Percentiles rank a stretch among this genome's conserved stretches.
Conservation (phyloP, 805 yeast genomes). For the Kuraishia molischiana region DNA sequence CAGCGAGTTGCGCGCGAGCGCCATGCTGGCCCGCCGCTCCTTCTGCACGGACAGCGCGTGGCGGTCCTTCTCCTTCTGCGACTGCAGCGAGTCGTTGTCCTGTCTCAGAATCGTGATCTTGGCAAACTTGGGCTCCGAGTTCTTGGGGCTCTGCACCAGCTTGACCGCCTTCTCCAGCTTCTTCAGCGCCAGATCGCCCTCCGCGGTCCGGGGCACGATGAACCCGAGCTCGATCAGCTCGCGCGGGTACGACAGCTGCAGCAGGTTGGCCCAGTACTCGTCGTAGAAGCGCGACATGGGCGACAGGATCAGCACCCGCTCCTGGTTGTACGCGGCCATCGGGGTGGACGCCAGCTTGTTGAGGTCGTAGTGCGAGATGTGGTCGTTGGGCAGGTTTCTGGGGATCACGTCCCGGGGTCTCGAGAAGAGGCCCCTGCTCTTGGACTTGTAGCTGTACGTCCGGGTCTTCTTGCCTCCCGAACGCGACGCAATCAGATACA, state of each 20-base stretch:
- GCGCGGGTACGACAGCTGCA: conserved; percentile 73
- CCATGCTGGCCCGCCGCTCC: conserved; percentile 84
- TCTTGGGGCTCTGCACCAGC: conserved; percentile 50
- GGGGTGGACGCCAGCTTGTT: conserved; percentile 67
- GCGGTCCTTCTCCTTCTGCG: conserved; percentile 78
- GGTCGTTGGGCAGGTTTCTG: conserved; percentile 57
- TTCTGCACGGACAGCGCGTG: conserved; percentile 85
- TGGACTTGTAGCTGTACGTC: conserved; percentile 34
- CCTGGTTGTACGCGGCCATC: conserved; percentile 64
- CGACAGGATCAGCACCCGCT: conserved; percentile 76
- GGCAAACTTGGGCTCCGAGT: conserved; percentile 51
- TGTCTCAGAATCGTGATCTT: conserved; percentile 86
- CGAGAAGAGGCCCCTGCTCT: conserved; percentile 36
- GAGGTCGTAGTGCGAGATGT: conserved; percentile 76
- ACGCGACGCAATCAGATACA: conserved; percentile 31
- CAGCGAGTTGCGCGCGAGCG: conserved; percentile 86
- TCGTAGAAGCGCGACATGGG: conserved; percentile 85
- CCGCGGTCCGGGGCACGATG: conserved; percentile 72
- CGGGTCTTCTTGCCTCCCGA: conserved; percentile 11
- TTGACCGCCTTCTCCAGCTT: conserved; percentile 70
- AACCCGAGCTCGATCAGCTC: conserved; percentile 81
- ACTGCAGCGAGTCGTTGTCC: conserved; percentile 68
- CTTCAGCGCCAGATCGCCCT: conserved; percentile 74
- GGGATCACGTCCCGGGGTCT: conserved; percentile 48
- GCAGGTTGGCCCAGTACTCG: conserved; percentile 81